A percentile compares a stretch with the other conserved stretches of the same genome.
Evolutionary conservation across 805 yeast species (phyloP).

Genomic region (Teunomyces atbi): DNA sequence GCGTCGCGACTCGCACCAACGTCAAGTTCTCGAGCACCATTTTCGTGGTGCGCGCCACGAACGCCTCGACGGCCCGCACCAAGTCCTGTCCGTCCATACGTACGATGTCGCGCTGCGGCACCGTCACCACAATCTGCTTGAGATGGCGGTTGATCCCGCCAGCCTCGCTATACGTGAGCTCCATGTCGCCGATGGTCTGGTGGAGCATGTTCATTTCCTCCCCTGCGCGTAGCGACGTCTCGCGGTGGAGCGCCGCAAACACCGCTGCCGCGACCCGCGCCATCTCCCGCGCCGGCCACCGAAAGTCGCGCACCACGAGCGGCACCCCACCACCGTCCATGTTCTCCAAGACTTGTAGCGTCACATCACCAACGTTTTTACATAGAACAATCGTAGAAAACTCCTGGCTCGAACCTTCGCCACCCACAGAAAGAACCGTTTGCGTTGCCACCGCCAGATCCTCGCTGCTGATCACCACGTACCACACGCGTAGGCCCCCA

Average conservation of each 20-base stretch:
- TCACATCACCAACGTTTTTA: conserved; percentile 3
- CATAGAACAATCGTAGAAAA: conserved; percentile 7
- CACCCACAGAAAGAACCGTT: conserved; percentile 8
- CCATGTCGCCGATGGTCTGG: conserved; percentile 10
- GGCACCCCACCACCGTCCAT: conserved; percentile 7
- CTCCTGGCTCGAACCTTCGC: background rate
- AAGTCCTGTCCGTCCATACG: conserved; percentile 9
- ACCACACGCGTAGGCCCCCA: conserved; percentile 3
- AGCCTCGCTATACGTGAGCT: conserved; percentile 9
- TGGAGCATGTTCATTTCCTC: background rate
- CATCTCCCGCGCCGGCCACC: conserved; percentile 3
- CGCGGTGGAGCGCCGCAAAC: background rate
- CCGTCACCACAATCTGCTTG: conserved; percentile 19
- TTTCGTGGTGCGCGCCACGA: conserved; percentile 19
- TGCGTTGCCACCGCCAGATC: conserved; percentile 8
- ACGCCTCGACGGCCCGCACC: conserved; percentile 16
- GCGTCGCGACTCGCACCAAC: conserved; percentile 18
- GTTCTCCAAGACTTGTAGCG: conserved; percentile 7
- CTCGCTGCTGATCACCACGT: conserved; percentile 9
- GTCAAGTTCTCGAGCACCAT: conserved; percentile 20
- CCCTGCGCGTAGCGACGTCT: background rate
- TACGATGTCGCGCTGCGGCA: conserved; percentile 20
- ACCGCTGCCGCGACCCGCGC: background rate
- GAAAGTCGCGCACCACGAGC: conserved; percentile 11
- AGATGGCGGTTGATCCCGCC: conserved; percentile 15